Base-by-base conservation (phyloP, 129 eudicot species). In the Lactuca saligna region DNA sequence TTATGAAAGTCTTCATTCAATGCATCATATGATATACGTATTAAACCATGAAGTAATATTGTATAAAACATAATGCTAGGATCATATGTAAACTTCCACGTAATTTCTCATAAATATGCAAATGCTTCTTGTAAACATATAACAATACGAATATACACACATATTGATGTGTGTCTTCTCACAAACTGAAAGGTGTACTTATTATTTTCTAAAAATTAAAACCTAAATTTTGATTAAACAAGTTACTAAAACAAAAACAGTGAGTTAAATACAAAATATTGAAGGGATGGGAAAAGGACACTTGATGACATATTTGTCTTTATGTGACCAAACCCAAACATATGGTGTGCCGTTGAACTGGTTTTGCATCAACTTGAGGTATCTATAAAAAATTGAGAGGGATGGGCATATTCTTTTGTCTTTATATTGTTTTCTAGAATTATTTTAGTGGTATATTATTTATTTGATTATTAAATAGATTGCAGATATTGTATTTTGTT, bases 241-340 rank as follows among this genome's bases (percentile, higher is more conserved):
- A 20, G 12, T 8, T 8, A 20, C 25, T 56, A 20, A 63, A 9
- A 42, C 56, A 50, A 5, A 11, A 46, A 12, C 15, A 15, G 9
- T 67, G 4, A 12, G 13, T 13, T 1, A 17, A 38, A 55, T 31
- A 55, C 20, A 12, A 39, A 38, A 56, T 11, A 20, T 39, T 55
- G 41, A 38, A 55, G 64, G 16, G 8, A 31, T 65, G 66, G 57
- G 49, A 64, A 74, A 57, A 54, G 37, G 32, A 44, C 65, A 63
- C 65, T 54, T 41, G 60, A 65, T 29, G 17, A 73, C 44, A 63
- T 54, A 29, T 42, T 74, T 74, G 72, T 65, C 72, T 5, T 33
- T 34, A 33, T 8, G 2, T 55, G 65, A 64, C 5, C 71, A 55
- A 65, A 65, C 66, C 56, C 25, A 56, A 69, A 65, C 67, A 66